Base-by-base conservation (phyloP, 495 filamentous ascomycete genomes). In the Elasticomyces elasticus region DNA sequence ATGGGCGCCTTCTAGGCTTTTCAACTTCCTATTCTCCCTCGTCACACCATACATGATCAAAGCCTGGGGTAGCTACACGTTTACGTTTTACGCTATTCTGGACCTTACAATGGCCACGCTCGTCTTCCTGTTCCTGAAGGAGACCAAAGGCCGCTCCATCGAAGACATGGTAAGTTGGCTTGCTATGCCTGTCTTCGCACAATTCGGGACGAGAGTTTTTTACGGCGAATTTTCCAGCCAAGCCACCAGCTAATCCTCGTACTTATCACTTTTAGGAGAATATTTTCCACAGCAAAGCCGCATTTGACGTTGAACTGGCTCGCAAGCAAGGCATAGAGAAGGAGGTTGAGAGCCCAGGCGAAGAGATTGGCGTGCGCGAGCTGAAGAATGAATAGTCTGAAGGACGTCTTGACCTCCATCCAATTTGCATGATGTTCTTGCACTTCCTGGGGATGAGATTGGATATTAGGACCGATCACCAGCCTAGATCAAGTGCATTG, bases 21-120 rank as follows among this genome's bases (percentile, higher is more conserved):
- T 80, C 66, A 85, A 84, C 67, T 84, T 87, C 59, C 77, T 84
- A 37, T 80, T 87, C 27, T 78, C 82, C 12, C 49, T 50, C 11
- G 23, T 37, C 15, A 56, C 54, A 11, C 51, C 61, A 2, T 60
- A 58, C 55, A 52, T 52, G 48, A 44, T 58, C 48, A 47, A 38
- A 6, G 7, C 30, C 20, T 28, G 23, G 33, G 54, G 54, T 38
- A 19, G 28, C 19, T 52, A 48, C 17, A 51, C 40, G 19, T 58
- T 52, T 49, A 30, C 35, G 4, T 38, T 52, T 17, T 52, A 40
- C 49, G 48, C 27, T 41, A 38, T 48, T 28, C 26, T 58, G 35
- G 42, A 46, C 31, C 5, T 41, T n/a, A 52, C 35, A 27, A 35
- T 58, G 38, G 17, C 40, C 5, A 19, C 33, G 9, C 9, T 49